Evolutionary conservation across 768 basidiomycete genomes (phyloP).

Genomic region (Naganishia kalamii): DNA sequence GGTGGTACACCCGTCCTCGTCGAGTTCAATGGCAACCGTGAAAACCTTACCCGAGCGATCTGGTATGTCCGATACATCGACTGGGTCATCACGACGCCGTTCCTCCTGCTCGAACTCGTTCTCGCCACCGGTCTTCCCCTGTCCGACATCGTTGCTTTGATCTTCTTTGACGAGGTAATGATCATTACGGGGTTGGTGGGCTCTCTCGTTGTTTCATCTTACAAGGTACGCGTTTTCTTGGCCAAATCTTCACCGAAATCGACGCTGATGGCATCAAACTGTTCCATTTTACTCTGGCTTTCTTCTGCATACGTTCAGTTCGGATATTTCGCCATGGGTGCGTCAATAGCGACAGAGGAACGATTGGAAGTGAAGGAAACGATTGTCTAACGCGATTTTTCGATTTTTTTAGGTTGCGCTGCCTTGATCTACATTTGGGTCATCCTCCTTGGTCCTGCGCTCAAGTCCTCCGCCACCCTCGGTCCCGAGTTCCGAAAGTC

Average conservation of each 20-base stretch:
- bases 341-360: background rate
- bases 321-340: constrained; percentile 52
- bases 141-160: constrained; percentile 51
- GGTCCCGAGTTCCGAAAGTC: constrained; percentile 37
- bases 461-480: constrained; percentile 37
- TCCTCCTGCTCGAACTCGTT: constrained; percentile 52
- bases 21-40: constrained; percentile 49
- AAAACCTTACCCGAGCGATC: constrained; percentile 39
- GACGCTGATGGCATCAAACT: background rate
- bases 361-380: too few relatives aligned
- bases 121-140: constrained; percentile 53
- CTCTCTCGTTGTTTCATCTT: constrained; percentile 52
- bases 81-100: constrained; percentile 57
- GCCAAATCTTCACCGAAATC: background rate
- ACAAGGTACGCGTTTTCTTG: constrained; percentile 46
- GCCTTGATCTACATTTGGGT: constrained; percentile 55
- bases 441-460: constrained; percentile 38
- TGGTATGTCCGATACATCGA: constrained; percentile 55
- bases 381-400: too few relatives aligned
- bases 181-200: constrained; percentile 53
- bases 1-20: constrained; percentile 52
- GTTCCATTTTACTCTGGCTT: background rate
- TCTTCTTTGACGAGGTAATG: constrained; percentile 53
- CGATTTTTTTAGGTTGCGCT: constrained; percentile 33
- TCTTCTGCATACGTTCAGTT: constrained; percentile 17